Evolutionary conservation across 768 basidiomycete genomes (phyloP).

Genomic region (Leccinum obscurum): DNA sequence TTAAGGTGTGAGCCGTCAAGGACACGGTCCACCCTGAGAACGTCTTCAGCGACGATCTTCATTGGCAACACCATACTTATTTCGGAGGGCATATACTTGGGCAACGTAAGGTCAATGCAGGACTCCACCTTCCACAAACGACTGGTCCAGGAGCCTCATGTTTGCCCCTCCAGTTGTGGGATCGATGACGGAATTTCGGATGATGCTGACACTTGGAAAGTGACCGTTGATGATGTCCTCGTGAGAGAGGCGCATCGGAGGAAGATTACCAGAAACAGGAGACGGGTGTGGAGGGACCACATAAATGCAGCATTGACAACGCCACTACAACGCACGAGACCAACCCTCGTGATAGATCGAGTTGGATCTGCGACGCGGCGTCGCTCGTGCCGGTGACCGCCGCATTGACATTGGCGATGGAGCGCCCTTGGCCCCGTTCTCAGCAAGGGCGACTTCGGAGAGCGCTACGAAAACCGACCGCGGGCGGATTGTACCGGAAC

Average conservation of each 20-base stretch:
- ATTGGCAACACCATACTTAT: background rate
- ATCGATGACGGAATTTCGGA: constrained; percentile 3
- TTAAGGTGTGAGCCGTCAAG: background rate
- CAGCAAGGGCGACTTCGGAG: constrained; percentile 30
- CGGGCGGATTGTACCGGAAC: constrained; percentile 48
- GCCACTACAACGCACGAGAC: background rate
- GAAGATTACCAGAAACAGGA: background rate
- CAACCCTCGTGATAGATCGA: background rate
- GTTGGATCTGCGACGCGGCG: constrained; percentile 4
- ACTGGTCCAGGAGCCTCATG: background rate
- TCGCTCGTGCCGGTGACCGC: constrained; percentile 37
- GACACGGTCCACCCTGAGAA: background rate
- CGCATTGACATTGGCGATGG: constrained; percentile 53
- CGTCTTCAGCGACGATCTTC: background rate
- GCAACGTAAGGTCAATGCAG: constrained; percentile 1
- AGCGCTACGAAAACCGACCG: constrained; percentile 52
- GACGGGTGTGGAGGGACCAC: background rate
- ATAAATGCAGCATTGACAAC: background rate
- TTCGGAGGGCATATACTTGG: background rate
- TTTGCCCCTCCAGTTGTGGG: background rate
- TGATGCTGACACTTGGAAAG: background rate
- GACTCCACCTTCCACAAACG: background rate
- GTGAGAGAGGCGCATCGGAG: background rate
- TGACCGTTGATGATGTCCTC: background rate
- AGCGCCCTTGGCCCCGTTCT: constrained; percentile 31